Evolutionary conservation across 208 protist genomes (phyloP).

Genomic region (Trypanosoma theileri): DNA sequence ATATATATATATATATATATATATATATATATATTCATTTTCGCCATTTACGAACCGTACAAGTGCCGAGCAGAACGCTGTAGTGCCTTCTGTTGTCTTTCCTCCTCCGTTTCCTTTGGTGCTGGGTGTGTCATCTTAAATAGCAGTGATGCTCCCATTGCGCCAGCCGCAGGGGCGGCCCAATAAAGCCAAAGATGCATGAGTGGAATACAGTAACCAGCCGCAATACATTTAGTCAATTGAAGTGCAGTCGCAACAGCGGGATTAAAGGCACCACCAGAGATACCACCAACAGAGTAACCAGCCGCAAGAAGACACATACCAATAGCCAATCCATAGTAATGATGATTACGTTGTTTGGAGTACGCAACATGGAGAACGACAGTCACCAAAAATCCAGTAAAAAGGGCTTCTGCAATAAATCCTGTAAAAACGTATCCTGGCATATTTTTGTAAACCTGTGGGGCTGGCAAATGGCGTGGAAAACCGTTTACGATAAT

Average conservation of each 20-base stretch:
- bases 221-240: slow-evolving; percentile 71
- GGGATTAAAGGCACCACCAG: slow-evolving; percentile 83
- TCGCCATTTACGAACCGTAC: slow-evolving; percentile 28
- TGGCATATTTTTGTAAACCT: slow-evolving; percentile 63
- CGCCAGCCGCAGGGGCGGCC: slow-evolving; percentile 64
- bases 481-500: slow-evolving; percentile 66
- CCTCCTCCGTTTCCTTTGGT: slow-evolving; percentile 46
- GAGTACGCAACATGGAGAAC: slow-evolving; percentile 82
- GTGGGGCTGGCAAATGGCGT: slow-evolving; percentile 65
- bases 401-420: slow-evolving; percentile 66
- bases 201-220: slow-evolving; percentile 65
- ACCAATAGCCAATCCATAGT: slow-evolving; percentile 80
- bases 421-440: slow-evolving; percentile 71
- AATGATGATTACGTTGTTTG: slow-evolving; percentile 68
- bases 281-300: slow-evolving; percentile 78
- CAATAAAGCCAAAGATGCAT: slow-evolving; percentile 87
- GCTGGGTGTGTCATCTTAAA: slow-evolving; percentile 78
- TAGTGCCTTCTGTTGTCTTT: slow-evolving; percentile 45
- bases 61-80: slow-evolving; percentile 48
- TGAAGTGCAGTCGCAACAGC: slow-evolving; percentile 73
- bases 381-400: slow-evolving; percentile 66
- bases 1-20: background rate
- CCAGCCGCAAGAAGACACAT: slow-evolving; percentile 63
- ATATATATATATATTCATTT: background rate
- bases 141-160: slow-evolving; percentile 57